These are phyloP conservation scores for Backusella westeae DNA, from an alignment of 192 early-diverging fungal species.

Conservation along the genomic window DNA sequence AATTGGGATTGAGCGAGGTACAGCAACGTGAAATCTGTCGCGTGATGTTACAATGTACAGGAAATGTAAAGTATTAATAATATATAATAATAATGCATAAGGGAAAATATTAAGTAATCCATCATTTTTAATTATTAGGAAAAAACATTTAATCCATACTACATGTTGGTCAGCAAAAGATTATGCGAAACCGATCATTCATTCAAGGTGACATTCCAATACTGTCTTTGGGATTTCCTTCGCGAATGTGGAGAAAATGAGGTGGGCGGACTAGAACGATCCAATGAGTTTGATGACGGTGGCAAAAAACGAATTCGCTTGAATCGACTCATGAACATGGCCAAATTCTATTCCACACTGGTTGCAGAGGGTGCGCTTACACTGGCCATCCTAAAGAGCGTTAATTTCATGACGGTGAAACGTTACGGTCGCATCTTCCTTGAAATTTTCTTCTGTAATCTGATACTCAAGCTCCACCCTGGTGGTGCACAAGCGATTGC, in stretches of 20 bases:
- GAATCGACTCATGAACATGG: constrained; percentile 76
- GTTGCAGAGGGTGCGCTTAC: constrained; percentile 66
- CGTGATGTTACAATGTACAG: constrained; percentile 88
- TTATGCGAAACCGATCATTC: constrained; percentile 77
- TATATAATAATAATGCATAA: background rate
- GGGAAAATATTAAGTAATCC: background rate
- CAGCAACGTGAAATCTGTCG: constrained; percentile 95
- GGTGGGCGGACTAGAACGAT: constrained; percentile 66
- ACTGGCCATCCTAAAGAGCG: constrained; percentile 74
- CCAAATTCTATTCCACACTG: constrained; percentile 84
- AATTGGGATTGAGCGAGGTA: constrained; percentile 82
- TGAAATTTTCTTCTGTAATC: constrained; percentile 69
- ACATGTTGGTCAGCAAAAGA: constrained; percentile 79
- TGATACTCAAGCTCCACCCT: constrained; percentile 62
- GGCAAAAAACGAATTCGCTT: constrained; percentile 50
- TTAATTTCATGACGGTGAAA: constrained; percentile 72
- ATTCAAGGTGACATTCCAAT: constrained; percentile 92
- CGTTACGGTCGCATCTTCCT: constrained; percentile 62
- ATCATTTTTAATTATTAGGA: constrained; percentile 49
- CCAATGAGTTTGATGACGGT: constrained; percentile 27
- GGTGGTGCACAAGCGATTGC: constrained; percentile 52
- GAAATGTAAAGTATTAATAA: constrained; percentile 51
- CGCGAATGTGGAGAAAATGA: constrained; percentile 81
- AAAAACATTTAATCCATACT: constrained; percentile 91
- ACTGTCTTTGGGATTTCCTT: constrained; percentile 93